Percentiles rank a stretch among this genome's conserved stretches.
These are phyloP conservation scores for Cytauxzoon felis DNA, from an alignment of 169 alveolate genomes.

Conservation along the genomic window DNA sequence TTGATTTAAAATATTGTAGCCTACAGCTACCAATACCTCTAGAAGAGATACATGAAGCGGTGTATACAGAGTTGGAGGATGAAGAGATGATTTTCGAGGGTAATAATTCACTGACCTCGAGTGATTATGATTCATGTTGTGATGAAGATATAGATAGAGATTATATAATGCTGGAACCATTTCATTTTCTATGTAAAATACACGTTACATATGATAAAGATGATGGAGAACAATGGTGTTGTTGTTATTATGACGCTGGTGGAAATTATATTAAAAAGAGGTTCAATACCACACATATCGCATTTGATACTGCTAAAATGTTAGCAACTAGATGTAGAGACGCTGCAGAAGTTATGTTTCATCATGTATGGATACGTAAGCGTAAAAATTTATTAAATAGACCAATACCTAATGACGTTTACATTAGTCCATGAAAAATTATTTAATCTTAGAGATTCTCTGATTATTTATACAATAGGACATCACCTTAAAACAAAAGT, in stretches of 20 bases:
- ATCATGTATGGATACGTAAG: constrained; percentile 52
- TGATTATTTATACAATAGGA: too few relatives aligned
- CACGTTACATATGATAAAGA: constrained; percentile 31
- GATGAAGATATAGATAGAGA: constrained; percentile 26
- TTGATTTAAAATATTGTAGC: constrained; percentile 24
- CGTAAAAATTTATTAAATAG: constrained; percentile 26
- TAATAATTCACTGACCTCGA: neutral
- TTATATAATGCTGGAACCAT: constrained; percentile 17
- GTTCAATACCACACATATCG: constrained; percentile 29
- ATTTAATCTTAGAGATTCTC: too few relatives aligned
- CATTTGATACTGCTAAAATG: constrained; percentile 34
- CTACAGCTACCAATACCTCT: constrained; percentile 23
- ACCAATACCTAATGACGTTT: constrained; percentile 32
- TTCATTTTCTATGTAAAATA: constrained; percentile 29
- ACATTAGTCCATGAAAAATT: too few relatives aligned
- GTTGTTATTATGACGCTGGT: constrained; percentile 48
- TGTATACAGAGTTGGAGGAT: neutral
- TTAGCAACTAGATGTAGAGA: constrained; percentile 52
- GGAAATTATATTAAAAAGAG: constrained; percentile 31
- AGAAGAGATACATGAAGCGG: too few relatives aligned
- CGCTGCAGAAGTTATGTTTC: constrained; percentile 49
- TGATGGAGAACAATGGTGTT: constrained; percentile 46
- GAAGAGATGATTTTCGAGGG: constrained; percentile 1
- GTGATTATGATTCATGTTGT: constrained; percentile 10
- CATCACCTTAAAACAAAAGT: too few relatives aligned